phyloP scores from a whole-genome alignment of 2,329 filamentous ascomycete species.

The Orbilia brochopaga region DNA sequence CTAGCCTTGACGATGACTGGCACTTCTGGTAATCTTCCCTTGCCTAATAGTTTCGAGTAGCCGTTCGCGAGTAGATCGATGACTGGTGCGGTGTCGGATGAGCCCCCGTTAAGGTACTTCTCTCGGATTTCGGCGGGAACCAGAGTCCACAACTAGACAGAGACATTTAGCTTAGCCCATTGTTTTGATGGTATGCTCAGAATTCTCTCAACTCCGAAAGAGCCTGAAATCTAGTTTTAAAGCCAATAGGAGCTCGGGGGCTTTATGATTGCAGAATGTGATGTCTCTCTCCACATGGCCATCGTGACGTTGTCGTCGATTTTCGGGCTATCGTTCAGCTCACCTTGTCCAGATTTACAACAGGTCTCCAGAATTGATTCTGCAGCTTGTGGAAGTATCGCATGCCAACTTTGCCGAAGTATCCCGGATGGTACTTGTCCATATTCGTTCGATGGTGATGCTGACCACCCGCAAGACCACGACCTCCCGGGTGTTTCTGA shows the following conservation, averaged over 20 bases:
- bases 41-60: constrained; percentile 98
- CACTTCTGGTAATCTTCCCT: constrained; percentile 91
- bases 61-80: constrained; percentile 96
- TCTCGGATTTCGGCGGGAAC: constrained; percentile 92
- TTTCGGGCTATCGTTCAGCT: constrained; percentile 55
- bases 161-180: constrained; percentile 20
- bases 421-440: constrained; percentile 95
- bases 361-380: constrained; percentile 97
- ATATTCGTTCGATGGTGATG: constrained; percentile 97
- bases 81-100: constrained; percentile 92
- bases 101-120: constrained; percentile 76
- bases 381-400: constrained; percentile 94
- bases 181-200: neutral
- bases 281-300: too few species aligned
- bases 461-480: constrained; percentile 93
- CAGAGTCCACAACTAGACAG: constrained; percentile 83
- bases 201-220: too few species aligned
- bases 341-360: constrained; percentile 99
- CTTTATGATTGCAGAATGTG: too few species aligned
- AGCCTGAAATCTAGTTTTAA: too few species aligned
- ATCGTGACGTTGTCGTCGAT: neutral
- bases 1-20: constrained; percentile 93
- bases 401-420: constrained; percentile 98
- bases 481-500: constrained; percentile 69
- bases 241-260: too few species aligned